Percentiles rank a stretch among this genome's conserved stretches.
Evolutionary conservation across 2,329 filamentous ascomycete genomes (phyloP).

Genomic region (Alternaria postmessia): DNA sequence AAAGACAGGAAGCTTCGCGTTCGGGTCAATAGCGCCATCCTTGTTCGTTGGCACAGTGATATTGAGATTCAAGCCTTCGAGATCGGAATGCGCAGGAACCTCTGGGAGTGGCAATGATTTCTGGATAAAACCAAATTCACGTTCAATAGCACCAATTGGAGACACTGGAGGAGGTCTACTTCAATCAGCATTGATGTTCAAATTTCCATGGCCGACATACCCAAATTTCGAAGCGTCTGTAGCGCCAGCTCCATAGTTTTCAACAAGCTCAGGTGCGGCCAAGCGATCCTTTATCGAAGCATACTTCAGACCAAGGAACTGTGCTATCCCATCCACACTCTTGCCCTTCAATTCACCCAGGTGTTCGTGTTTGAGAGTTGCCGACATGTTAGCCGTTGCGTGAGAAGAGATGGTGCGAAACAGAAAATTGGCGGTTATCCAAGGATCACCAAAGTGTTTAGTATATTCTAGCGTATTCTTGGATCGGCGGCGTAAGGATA

Average conservation of each 20-base stretch:
- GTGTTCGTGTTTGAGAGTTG: slow-evolving; percentile 28
- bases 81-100: slow-evolving; percentile 54
- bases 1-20: slow-evolving; percentile 58
- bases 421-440: not conserved
- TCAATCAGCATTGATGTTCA: not conserved
- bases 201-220: slow-evolving; percentile 25
- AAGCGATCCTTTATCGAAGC: slow-evolving; percentile 50
- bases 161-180: slow-evolving; percentile 48
- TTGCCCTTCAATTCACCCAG: slow-evolving; percentile 41
- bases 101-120: slow-evolving; percentile 53
- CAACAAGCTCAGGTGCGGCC: slow-evolving; percentile 42
- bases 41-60: slow-evolving; percentile 55
- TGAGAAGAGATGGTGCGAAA: not conserved
- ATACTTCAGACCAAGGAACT: slow-evolving; percentile 52
- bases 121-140: slow-evolving; percentile 61
- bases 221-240: slow-evolving; percentile 50
- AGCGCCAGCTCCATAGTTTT: slow-evolving; percentile 28
- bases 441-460: not conserved
- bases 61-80: slow-evolving; percentile 62
- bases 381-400: slow-evolving; percentile 25
- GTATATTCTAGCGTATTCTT: not conserved
- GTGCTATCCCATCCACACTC: slow-evolving; percentile 32
- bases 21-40: slow-evolving; percentile 28
- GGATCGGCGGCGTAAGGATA: not conserved
- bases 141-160: slow-evolving; percentile 52